Conservation (phyloP, 306 rosid genomes). For the Malus orientalis region DNA sequence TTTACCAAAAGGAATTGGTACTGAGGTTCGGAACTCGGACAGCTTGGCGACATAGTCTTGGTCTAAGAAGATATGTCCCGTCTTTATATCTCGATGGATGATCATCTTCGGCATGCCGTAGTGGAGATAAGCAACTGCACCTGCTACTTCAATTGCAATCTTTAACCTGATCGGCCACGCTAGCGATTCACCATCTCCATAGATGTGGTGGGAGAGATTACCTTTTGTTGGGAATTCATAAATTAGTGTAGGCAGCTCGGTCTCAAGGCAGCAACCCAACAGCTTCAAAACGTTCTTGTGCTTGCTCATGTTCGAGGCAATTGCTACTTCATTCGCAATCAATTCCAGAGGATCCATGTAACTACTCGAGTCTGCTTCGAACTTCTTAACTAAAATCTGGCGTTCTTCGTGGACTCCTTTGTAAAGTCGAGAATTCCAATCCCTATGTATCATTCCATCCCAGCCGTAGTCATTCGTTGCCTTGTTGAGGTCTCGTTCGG, state of each 20-base stretch:
- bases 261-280: conserved; percentile 10
- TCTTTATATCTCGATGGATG: background rate
- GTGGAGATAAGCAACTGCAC: conserved; percentile 7
- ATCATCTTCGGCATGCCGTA: background rate
- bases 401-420: conserved; percentile 1
- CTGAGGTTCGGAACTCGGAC: background rate
- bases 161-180: background rate
- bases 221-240: conserved; percentile 13
- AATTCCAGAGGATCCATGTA: background rate
- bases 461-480: conserved; percentile 1
- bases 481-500: background rate
- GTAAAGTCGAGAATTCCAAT: background rate
- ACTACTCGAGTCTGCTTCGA: background rate
- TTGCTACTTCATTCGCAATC: background rate
- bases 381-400: background rate
- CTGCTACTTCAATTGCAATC: conserved; percentile 4
- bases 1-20: background rate
- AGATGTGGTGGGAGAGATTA: background rate
- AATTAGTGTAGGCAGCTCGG: background rate
- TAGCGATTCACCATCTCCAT: background rate
- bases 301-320: conserved; percentile 12
- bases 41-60: background rate
- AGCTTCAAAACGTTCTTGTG: conserved; percentile 20
- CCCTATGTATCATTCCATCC: background rate
- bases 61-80: background rate